Conservation (phyloP, 345 rosid genomes). For the Psidium friedrichsthalianum region DNA sequence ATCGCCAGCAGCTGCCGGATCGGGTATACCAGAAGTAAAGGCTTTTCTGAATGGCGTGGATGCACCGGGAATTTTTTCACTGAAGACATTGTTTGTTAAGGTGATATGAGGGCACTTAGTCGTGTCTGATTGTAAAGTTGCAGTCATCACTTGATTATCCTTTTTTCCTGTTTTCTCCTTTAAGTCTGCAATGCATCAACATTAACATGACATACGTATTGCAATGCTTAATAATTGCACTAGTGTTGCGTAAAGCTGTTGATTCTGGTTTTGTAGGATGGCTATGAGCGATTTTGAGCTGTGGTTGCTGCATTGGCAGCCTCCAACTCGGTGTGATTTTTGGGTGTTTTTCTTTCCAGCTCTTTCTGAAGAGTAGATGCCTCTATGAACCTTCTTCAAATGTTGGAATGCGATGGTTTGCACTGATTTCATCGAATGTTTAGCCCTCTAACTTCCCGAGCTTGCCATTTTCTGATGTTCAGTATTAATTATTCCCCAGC, state of each 20-base stretch:
- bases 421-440: not conserved
- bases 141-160: not conserved
- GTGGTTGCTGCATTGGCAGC: not conserved
- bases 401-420: not conserved
- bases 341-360: not conserved
- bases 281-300: not conserved
- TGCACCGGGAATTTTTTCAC: conserved; percentile 64
- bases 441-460: not conserved
- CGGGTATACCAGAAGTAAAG: conserved; percentile 92
- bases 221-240: not conserved
- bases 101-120: conserved; percentile 9
- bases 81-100: conserved; percentile 63
- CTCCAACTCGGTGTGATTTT: not conserved
- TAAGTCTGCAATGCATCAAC: not conserved
- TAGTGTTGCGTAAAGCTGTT: not conserved
- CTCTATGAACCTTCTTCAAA: not conserved
- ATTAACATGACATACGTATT: not conserved
- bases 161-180: not conserved
- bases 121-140: not conserved
- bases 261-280: not conserved
- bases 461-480: not conserved
- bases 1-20: conserved; percentile 87
- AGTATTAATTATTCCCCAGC: not conserved
- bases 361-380: not conserved
- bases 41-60: conserved; percentile 93